phyloP scores from a whole-genome alignment of 2,329 filamentous ascomycete species.

The Claviceps arundinis region DNA sequence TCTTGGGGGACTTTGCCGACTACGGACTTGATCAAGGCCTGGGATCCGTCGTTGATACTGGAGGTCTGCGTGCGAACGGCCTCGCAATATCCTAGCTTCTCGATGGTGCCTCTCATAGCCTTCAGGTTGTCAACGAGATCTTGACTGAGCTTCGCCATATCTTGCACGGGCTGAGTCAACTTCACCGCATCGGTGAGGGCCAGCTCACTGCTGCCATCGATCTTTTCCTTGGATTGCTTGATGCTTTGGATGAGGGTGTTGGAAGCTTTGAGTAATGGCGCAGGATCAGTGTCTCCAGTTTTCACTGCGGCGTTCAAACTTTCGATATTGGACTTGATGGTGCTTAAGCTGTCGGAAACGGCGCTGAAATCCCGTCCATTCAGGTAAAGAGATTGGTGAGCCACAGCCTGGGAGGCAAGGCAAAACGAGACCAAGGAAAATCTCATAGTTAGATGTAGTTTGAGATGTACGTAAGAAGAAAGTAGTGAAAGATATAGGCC shows the following conservation, averaged over 20 bases:
- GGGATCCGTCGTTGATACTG: conserved; percentile 11
- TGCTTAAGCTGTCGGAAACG: conserved; percentile 6
- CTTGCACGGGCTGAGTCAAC: conserved; percentile 7
- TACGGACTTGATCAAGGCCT: conserved; percentile 16
- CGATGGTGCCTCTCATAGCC: conserved; percentile 12
- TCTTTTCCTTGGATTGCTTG: conserved; percentile 8
- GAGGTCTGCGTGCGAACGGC: conserved; percentile 11
- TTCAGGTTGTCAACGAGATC: conserved; percentile 13
- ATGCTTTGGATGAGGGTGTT: conserved; percentile 10
- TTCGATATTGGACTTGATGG: conserved; percentile 7
- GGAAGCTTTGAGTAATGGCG: conserved; percentile 9
- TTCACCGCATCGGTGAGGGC: conserved; percentile 7
- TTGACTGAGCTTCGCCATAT: conserved; percentile 12
- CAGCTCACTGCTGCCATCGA: conserved; percentile 4
- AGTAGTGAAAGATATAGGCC: background rate
- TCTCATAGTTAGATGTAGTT: background rate
- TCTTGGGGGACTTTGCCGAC: conserved; percentile 16
- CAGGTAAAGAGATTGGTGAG: background rate
- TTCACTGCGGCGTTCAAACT: conserved; percentile 11
- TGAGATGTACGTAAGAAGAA: background rate
- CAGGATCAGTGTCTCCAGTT: conserved; percentile 10
- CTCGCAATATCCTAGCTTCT: conserved; percentile 16
- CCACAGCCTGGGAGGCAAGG: background rate
- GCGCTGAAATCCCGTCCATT: conserved; percentile 5
- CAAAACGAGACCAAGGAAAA: background rate